phyloP scores from a whole-genome alignment of 805 yeast genomes.

The Metschnikowia reukaufii region DNA sequence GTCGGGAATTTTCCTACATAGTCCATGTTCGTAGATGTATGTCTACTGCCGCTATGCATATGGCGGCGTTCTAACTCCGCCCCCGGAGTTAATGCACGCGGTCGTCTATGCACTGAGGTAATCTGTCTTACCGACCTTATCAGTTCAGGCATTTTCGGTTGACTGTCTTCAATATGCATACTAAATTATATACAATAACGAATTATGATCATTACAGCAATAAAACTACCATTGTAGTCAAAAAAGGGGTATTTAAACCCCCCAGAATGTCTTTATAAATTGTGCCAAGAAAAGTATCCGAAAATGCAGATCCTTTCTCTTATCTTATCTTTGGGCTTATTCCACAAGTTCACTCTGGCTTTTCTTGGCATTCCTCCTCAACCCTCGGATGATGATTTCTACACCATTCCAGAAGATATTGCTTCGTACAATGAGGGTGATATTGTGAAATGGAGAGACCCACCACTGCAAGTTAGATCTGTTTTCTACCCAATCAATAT shows the following conservation, averaged over 20 bases:
- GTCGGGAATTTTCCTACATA: too few species aligned
- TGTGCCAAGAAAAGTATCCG: background rate
- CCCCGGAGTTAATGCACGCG: too few species aligned
- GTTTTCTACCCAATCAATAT: slow-evolving; percentile 6
- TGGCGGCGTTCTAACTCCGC: too few species aligned
- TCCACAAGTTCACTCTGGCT: slow-evolving; percentile 2
- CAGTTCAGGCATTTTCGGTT: too few species aligned
- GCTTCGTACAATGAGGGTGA: slow-evolving; percentile 12
- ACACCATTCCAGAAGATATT: slow-evolving; percentile 9
- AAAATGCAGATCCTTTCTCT: background rate
- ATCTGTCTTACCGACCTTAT: too few species aligned
- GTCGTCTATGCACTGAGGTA: too few species aligned
- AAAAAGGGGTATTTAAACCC: background rate
- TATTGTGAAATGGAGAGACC: slow-evolving; percentile 7
- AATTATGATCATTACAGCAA: too few species aligned
- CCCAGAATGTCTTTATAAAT: background rate
- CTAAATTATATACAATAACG: too few species aligned
- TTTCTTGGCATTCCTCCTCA: background rate
- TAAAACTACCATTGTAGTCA: background rate
- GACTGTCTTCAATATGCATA: too few species aligned
- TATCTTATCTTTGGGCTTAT: slow-evolving; percentile 4
- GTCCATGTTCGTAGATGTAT: too few species aligned
- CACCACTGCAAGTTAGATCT: slow-evolving; percentile 12
- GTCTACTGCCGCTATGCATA: too few species aligned
- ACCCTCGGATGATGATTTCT: slow-evolving; percentile 11